Conservation (phyloP, 2,329 filamentous ascomycete genomes). For the Fusarium subglutinans region DNA sequence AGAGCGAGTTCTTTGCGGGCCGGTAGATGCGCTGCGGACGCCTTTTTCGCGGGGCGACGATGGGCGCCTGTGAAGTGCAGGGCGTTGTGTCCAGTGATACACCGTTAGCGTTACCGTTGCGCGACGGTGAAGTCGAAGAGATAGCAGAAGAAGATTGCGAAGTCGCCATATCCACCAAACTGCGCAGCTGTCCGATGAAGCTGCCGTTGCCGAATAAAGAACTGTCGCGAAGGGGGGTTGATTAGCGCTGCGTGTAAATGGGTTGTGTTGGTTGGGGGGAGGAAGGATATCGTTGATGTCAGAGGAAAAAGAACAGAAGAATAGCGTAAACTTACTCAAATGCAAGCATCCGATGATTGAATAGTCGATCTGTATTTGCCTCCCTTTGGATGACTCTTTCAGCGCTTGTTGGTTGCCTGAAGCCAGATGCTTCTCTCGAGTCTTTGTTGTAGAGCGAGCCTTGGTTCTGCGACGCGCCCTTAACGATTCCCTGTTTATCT, state of each 20-base stretch:
- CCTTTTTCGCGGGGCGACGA: constrained; percentile 34
- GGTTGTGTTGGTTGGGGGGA: not conserved
- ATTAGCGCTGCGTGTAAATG: constrained; percentile 18
- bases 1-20: constrained; percentile 60
- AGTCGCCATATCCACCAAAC: constrained; percentile 43
- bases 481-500: constrained; percentile 39
- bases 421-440: constrained; percentile 20
- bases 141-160: constrained; percentile 22
- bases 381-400: constrained; percentile 25
- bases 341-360: constrained; percentile 38
- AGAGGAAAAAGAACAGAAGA: not conserved
- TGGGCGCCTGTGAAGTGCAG: constrained; percentile 39
- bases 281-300: not conserved
- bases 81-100: constrained; percentile 37
- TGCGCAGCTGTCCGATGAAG: constrained; percentile 45
- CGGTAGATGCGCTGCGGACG: constrained; percentile 47
- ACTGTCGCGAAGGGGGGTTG: constrained; percentile 8
- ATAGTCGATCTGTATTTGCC: not conserved
- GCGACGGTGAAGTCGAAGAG: constrained; percentile 14
- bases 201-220: constrained; percentile 41
- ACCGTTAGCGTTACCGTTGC: not conserved
- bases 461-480: constrained; percentile 35
- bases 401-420: constrained; percentile 31
- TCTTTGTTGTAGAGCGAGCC: not conserved
- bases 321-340: constrained; percentile 41